Conservation (phyloP, 2,329 filamentous ascomycete species). For the Colletotrichum coccodes region DNA sequence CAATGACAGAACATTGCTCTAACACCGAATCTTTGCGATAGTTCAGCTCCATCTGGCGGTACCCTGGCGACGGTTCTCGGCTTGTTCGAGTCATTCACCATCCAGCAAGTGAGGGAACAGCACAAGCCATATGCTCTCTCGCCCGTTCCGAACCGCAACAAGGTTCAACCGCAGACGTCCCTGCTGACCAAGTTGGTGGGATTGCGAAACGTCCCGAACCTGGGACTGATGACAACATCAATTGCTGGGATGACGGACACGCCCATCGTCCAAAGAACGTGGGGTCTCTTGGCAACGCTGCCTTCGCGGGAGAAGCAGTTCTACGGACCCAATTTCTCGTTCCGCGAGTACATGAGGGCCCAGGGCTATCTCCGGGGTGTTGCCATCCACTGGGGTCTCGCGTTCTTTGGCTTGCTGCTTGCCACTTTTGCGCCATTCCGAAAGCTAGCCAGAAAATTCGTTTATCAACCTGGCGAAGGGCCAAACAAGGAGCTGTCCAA, state of each 20-base stretch:
- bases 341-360: constrained; percentile 63
- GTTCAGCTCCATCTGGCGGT: constrained; percentile 68
- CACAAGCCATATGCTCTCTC: constrained; percentile 66
- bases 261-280: constrained; percentile 68
- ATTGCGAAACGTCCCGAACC: constrained; percentile 55
- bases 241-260: constrained; percentile 60
- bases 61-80: constrained; percentile 75
- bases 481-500: constrained; percentile 61
- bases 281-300: constrained; percentile 66
- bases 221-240: constrained; percentile 67
- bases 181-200: constrained; percentile 61
- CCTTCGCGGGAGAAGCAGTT: constrained; percentile 53
- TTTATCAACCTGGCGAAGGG: constrained; percentile 66
- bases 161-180: constrained; percentile 40
- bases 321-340: constrained; percentile 72
- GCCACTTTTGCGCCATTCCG: constrained; percentile 57
- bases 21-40: constrained; percentile 39
- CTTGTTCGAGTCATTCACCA: constrained; percentile 62
- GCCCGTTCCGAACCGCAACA: constrained; percentile 58
- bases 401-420: constrained; percentile 55
- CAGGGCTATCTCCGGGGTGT: constrained; percentile 62
- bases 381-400: constrained; percentile 58
- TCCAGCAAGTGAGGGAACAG: constrained; percentile 57
- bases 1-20: constrained; percentile 6
- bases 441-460: constrained; percentile 51